Percentiles rank a stretch among this genome's conserved stretches.
Evolutionary conservation across 768 basidiomycete genomes (phyloP).

Genomic region (Naganishia kalamii): DNA sequence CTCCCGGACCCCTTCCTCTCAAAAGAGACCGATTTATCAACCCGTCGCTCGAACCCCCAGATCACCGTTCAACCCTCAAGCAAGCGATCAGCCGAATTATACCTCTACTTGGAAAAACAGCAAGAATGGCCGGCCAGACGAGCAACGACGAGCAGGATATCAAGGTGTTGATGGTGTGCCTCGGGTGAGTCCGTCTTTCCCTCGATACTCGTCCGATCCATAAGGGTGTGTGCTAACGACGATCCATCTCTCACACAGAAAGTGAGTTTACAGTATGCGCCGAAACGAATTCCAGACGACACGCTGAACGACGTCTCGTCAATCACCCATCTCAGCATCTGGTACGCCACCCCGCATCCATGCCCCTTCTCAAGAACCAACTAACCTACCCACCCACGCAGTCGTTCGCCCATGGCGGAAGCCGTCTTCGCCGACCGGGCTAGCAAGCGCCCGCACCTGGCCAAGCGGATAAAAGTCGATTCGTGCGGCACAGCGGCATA

Average conservation of each 20-base stretch:
- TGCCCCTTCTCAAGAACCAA: neutral
- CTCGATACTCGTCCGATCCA: neutral
- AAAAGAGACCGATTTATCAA: no score
- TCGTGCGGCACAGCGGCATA: constrained; percentile 80
- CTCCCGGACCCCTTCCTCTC: no score
- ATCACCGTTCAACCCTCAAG: neutral
- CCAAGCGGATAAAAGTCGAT: constrained; percentile 61
- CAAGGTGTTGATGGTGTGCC: constrained; percentile 44
- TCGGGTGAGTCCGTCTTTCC: constrained; percentile 33
- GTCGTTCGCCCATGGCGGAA: constrained; percentile 87
- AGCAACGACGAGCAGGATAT: constrained; percentile 22
- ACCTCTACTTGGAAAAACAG: neutral
- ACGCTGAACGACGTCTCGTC: neutral
- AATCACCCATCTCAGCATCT: constrained; percentile 25
- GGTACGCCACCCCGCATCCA: constrained; percentile 18
- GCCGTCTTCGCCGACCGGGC: constrained; percentile 63
- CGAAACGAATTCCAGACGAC: neutral
- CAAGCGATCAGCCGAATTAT: neutral
- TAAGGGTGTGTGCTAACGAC: neutral
- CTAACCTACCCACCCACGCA: constrained; percentile 6
- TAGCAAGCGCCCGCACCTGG: constrained; percentile 23
- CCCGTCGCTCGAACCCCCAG: neutral
- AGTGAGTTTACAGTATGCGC: constrained; percentile 25
- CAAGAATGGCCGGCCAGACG: neutral
- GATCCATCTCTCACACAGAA: constrained; percentile 24